Conservation (phyloP, 306 rosid genomes). For the Begonia peltatifolia region DNA sequence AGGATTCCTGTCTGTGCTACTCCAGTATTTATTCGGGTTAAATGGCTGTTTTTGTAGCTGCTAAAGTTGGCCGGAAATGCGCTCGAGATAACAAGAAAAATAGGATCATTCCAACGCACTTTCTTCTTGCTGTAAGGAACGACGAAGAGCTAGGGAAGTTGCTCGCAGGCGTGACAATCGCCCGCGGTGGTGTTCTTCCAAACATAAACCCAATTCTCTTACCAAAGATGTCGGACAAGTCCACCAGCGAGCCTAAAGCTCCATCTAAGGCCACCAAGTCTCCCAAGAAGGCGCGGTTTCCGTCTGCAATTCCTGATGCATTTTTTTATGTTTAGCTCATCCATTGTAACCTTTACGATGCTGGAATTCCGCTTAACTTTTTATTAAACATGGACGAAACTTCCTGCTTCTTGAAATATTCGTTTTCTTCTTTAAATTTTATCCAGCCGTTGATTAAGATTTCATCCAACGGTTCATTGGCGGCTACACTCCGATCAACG, state of each 20-base stretch:
- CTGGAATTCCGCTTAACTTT: too few relatives aligned
- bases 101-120: slow-evolving; percentile 62
- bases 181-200: slow-evolving; percentile 81
- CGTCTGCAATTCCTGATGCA: too few relatives aligned
- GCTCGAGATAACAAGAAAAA: slow-evolving; percentile 84
- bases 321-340: too few relatives aligned
- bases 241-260: slow-evolving; percentile 43
- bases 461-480: too few relatives aligned
- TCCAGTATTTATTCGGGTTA: too few relatives aligned
- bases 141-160: slow-evolving; percentile 81
- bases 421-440: too few relatives aligned
- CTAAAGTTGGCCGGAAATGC: slow-evolving; percentile 91
- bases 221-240: slow-evolving; percentile 50
- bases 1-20: too few relatives aligned
- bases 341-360: too few relatives aligned
- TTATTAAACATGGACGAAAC: too few relatives aligned
- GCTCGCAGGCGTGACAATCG: slow-evolving; percentile 72
- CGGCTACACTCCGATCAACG: too few relatives aligned
- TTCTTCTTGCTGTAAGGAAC: slow-evolving; percentile 62
- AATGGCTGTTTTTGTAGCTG: slow-evolving; percentile 17
- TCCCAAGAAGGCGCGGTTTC: slow-evolving; percentile 46
- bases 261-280: slow-evolving; percentile 56
- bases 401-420: too few relatives aligned
- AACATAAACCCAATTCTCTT: slow-evolving; percentile 65
- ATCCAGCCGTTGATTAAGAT: too few relatives aligned